Conservation (phyloP, 1,284 basidiomycete species). For the Baeospora myosura region DNA sequence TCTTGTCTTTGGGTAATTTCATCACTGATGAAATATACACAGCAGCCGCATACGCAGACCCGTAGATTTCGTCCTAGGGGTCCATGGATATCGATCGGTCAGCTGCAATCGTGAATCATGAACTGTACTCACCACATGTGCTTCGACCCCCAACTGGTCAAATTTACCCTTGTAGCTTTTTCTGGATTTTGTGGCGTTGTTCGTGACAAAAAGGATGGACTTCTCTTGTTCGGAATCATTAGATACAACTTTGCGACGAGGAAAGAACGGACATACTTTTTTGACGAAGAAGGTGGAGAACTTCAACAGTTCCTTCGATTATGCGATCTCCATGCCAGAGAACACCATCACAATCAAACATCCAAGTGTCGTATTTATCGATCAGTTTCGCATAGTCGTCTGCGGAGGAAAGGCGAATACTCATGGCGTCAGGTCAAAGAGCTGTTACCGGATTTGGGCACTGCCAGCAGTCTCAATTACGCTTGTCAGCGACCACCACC, state of each 20-base stretch:
- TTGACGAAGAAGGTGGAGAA: slow-evolving; percentile 60
- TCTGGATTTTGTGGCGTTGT: slow-evolving; percentile 95
- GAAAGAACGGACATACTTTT: slow-evolving; percentile 42
- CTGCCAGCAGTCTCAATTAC: too few species aligned
- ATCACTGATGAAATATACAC: slow-evolving; percentile 89
- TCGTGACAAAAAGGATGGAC: slow-evolving; percentile 90
- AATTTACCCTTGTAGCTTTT: slow-evolving; percentile 87
- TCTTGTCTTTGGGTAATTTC: slow-evolving; percentile 85
- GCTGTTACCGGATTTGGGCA: too few species aligned
- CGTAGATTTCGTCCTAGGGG: slow-evolving; percentile 90
- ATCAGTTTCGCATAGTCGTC: slow-evolving; percentile 55
- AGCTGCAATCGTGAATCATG: slow-evolving; percentile 7
- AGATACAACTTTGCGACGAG: background rate
- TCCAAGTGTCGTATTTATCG: slow-evolving; percentile 83
- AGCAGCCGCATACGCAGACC: slow-evolving; percentile 90
- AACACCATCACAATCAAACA: slow-evolving; percentile 97
- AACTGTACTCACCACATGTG: slow-evolving; percentile 60
- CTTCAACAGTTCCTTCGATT: slow-evolving; percentile 71
- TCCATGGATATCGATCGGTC: slow-evolving; percentile 6
- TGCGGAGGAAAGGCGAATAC: slow-evolving; percentile 30
- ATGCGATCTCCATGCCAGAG: slow-evolving; percentile 84
- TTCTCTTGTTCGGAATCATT: slow-evolving; percentile 49
- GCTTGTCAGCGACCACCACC: too few species aligned
- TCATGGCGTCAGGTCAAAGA: background rate
- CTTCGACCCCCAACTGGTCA: slow-evolving; percentile 81